Evolutionary conservation across 2,329 filamentous ascomycete species (phyloP).

Genomic region (Diaporthe sp.): DNA sequence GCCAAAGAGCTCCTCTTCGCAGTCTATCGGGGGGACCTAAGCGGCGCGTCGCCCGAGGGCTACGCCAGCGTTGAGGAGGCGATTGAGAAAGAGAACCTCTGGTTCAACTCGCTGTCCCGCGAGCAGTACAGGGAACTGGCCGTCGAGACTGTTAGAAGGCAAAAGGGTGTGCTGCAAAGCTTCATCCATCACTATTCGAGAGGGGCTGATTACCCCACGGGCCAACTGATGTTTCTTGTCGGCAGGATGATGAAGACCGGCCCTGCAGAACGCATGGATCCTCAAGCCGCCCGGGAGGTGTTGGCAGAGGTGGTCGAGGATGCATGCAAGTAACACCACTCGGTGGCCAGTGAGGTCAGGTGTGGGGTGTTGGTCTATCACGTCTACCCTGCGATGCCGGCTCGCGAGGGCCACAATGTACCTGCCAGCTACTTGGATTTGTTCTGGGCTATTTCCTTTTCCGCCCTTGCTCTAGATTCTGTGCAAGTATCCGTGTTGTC

Average conservation of each 20-base stretch:
- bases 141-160: conserved; percentile 56
- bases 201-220: conserved; percentile 62
- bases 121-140: conserved; percentile 66
- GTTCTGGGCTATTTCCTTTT: too few species aligned
- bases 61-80: conserved; percentile 56
- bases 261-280: conserved; percentile 68
- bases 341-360: background rate
- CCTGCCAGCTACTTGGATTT: background rate
- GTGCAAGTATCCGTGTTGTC: background rate
- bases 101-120: conserved; percentile 66
- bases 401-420: background rate
- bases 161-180: conserved; percentile 61
- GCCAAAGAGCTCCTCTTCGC: conserved; percentile 71
- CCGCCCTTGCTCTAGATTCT: background rate
- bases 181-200: conserved; percentile 55
- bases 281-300: conserved; percentile 62
- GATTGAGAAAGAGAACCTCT: conserved; percentile 63
- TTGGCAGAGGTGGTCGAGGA: conserved; percentile 55
- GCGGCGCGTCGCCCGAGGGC: conserved; percentile 45
- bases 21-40: conserved; percentile 63
- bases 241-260: conserved; percentile 71
- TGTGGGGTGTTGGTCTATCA: too few species aligned
- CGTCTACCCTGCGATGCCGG: background rate
- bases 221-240: conserved; percentile 73
- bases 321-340: background rate